Evolutionary conservation across 2,329 filamentous ascomycete species (phyloP).

Genomic region (Dendrostoma leiphaemia): DNA sequence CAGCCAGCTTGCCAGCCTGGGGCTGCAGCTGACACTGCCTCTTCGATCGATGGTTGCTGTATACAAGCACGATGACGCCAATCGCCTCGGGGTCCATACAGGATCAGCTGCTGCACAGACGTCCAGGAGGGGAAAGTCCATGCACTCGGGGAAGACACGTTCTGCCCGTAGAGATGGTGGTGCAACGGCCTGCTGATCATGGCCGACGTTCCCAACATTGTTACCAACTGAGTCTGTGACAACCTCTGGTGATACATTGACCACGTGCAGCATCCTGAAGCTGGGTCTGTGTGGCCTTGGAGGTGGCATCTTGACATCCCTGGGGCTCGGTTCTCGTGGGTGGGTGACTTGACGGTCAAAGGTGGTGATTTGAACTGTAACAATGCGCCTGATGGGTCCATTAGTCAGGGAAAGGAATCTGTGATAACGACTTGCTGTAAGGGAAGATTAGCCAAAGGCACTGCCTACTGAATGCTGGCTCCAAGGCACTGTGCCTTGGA

Average conservation of each 20-base stretch:
- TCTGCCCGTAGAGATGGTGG: background rate
- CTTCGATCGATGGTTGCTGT: background rate
- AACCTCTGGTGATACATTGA: background rate
- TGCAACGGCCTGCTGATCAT: background rate
- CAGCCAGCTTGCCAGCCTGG: slow-evolving; percentile 7
- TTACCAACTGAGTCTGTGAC: background rate
- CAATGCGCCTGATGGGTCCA: background rate
- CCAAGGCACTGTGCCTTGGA: background rate
- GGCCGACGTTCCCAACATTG: background rate
- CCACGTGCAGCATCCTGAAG: background rate
- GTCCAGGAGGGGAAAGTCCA: no score
- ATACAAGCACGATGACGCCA: slow-evolving; percentile 6
- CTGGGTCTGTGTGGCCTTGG: background rate
- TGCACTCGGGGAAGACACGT: slow-evolving; percentile 11
- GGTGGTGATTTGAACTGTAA: background rate
- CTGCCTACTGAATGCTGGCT: background rate
- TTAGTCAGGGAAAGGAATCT: no score
- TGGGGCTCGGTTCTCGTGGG: background rate
- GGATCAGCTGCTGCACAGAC: slow-evolving; percentile 1
- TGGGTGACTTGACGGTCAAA: background rate
- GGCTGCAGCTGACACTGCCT: background rate
- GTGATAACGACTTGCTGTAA: background rate
- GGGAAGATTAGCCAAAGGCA: no score
- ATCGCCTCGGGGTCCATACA: slow-evolving; percentile 1
- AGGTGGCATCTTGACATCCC: background rate